phyloP scores from a whole-genome alignment of 2,329 filamentous ascomycete species.

The Fusarium dlaminii region DNA sequence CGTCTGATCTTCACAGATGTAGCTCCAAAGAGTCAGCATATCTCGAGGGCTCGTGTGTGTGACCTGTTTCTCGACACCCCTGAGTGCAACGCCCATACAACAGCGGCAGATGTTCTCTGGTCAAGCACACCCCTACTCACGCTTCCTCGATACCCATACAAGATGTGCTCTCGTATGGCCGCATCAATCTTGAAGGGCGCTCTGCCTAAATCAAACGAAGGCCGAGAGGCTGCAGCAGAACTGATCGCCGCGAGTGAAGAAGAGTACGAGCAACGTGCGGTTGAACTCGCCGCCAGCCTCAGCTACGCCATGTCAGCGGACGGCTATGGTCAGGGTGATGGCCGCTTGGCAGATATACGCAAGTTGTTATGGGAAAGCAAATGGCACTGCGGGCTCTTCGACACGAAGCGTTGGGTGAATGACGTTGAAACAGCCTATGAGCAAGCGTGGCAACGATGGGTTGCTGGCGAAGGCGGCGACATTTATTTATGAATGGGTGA shows the following conservation, averaged over 20 bases:
- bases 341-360: slow-evolving; percentile 81
- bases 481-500: slow-evolving; percentile 73
- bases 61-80: slow-evolving; percentile 97
- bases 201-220: slow-evolving; percentile 76
- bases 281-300: slow-evolving; percentile 71
- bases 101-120: slow-evolving; percentile 95
- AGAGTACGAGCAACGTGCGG: slow-evolving; percentile 84
- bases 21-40: slow-evolving; percentile 93
- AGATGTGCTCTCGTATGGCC: slow-evolving; percentile 99
- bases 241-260: slow-evolving; percentile 81
- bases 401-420: slow-evolving; percentile 89
- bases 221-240: slow-evolving; percentile 73
- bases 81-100: slow-evolving; percentile 98
- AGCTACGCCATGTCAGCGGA: slow-evolving; percentile 61
- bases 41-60: slow-evolving; percentile 88
- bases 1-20: slow-evolving; percentile 97
- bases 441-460: slow-evolving; percentile 89
- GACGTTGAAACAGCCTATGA: slow-evolving; percentile 91
- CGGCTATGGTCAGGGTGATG: slow-evolving; percentile 65
- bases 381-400: slow-evolving; percentile 88
- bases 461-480: slow-evolving; percentile 85
- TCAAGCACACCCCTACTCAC: slow-evolving; percentile 93
- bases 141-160: slow-evolving; percentile 90
- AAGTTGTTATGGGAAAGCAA: slow-evolving; percentile 83
- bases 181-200: slow-evolving; percentile 93